Conservation (phyloP, 208 protist genomes). For the Leptomonas seymouri region DNA sequence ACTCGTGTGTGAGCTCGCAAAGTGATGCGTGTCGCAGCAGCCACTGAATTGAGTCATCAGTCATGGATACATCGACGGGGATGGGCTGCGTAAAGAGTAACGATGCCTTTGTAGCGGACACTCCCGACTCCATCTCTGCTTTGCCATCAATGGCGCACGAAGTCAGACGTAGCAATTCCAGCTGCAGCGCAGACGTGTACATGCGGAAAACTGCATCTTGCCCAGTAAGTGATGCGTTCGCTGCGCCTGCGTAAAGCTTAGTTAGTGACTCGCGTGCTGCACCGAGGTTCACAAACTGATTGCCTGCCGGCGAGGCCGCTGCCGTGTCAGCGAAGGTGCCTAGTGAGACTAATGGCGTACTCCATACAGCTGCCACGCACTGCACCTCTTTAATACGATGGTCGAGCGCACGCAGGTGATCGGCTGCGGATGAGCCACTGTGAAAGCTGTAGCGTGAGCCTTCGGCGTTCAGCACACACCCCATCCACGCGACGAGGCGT, state of each 20-base stretch:
- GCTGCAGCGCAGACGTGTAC: conserved; percentile 1
- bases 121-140: neutral
- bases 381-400: conserved; percentile 21
- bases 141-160: neutral
- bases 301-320: neutral
- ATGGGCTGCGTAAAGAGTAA: too few species aligned
- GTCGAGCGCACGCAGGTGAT: neutral
- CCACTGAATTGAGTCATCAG: conserved; percentile 14
- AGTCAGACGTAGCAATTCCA: neutral
- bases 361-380: conserved; percentile 24
- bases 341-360: neutral
- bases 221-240: too few species aligned
- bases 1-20: conserved; percentile 6
- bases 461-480: conserved; percentile 15
- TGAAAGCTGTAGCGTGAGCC: conserved; percentile 16
- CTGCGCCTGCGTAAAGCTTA: neutral
- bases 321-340: too few species aligned
- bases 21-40: conserved; percentile 18
- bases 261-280: neutral
- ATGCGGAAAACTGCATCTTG: neutral
- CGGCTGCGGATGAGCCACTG: neutral
- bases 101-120: too few species aligned
- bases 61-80: neutral
- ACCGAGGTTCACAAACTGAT: neutral
- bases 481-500: conserved; percentile 32